Percentiles rank a stretch among this genome's conserved stretches.
phyloP scores from a whole-genome alignment of 116 monocot species.

The Phalaenopsis hybrid region DNA sequence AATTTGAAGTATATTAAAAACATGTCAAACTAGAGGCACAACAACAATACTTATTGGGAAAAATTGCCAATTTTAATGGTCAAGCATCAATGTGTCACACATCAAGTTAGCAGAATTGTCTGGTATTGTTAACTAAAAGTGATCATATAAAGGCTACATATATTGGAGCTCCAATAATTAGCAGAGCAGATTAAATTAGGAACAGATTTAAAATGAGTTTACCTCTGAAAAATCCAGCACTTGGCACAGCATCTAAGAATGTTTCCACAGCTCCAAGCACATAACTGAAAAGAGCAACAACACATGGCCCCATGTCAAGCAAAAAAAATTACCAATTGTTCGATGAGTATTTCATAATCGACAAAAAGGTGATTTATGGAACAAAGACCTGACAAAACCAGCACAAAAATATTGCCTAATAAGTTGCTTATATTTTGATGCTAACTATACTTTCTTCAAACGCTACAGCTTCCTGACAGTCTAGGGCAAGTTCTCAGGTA shows the following conservation, averaged over 20 bases:
- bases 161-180: neutral
- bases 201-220: constrained; percentile 3
- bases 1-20: neutral
- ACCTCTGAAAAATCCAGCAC: constrained; percentile 93
- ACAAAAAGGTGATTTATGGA: neutral
- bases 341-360: neutral
- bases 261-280: constrained; percentile 95
- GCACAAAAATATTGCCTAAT: neutral
- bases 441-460: neutral
- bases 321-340: neutral
- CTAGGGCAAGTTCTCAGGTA: too few species aligned
- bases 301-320: neutral
- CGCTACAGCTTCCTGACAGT: neutral
- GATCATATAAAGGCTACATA: neutral
- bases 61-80: neutral
- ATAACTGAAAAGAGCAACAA: constrained; percentile 56
- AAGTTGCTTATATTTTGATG: neutral
- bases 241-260: constrained; percentile 86
- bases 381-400: neutral
- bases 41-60: neutral
- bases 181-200: neutral
- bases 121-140: neutral
- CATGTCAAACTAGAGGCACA: neutral
- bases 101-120: neutral
- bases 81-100: neutral